Conservation (phyloP, 768 basidiomycete genomes). For the Sarcodon sp. region DNA sequence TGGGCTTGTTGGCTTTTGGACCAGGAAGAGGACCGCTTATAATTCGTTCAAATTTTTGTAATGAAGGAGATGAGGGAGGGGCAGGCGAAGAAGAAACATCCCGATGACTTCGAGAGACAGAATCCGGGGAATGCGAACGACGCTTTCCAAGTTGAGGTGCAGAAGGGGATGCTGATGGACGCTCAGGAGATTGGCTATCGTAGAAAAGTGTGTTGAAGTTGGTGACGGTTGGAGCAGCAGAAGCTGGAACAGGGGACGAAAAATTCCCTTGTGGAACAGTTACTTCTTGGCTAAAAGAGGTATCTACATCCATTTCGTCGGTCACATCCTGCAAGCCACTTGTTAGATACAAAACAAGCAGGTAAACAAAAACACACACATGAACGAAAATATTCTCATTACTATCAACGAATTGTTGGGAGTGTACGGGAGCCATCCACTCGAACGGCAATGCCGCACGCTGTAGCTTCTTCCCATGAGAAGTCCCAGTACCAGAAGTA, state of each 20-base stretch:
- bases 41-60: slow-evolving; percentile 32
- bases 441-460: slow-evolving; percentile 52
- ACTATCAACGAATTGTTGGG: slow-evolving; percentile 10
- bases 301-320: slow-evolving; percentile 78
- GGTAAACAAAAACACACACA: slow-evolving; percentile 14
- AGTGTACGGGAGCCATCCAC: slow-evolving; percentile 32
- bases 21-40: slow-evolving; percentile 19
- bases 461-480: slow-evolving; percentile 39
- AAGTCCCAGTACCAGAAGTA: slow-evolving; percentile 25
- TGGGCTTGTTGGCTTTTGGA: slow-evolving; percentile 32
- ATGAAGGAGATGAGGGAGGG: slow-evolving; percentile 34
- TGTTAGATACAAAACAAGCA: background rate
- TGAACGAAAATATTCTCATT: slow-evolving; percentile 16
- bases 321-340: slow-evolving; percentile 15
- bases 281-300: slow-evolving; percentile 12
- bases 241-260: slow-evolving; percentile 19
- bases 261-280: background rate
- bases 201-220: slow-evolving; percentile 53
- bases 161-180: slow-evolving; percentile 24
- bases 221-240: slow-evolving; percentile 38
- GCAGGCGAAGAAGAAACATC: slow-evolving; percentile 33
- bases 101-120: slow-evolving; percentile 3
- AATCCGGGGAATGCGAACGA: slow-evolving; percentile 17
- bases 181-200: slow-evolving; percentile 34
- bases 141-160: slow-evolving; percentile 21